These are phyloP conservation scores for Ganoderma resinaceum DNA, from an alignment of 1,284 basidiomycete genomes.

Conservation along the genomic window DNA sequence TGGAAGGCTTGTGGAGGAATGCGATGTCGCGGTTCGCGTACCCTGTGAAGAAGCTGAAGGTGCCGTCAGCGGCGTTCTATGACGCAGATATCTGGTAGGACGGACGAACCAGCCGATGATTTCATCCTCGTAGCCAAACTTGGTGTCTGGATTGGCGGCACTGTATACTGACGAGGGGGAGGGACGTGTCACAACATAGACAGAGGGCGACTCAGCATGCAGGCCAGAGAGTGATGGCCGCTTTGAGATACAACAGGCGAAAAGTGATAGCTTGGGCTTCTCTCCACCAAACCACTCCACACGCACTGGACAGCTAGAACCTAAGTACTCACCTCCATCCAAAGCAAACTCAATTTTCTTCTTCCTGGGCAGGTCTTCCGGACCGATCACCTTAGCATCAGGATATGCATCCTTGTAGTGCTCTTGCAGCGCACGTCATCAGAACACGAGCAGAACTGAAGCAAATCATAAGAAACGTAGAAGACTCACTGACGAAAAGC, in stretches of 20 bases:
- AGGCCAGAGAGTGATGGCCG: not conserved
- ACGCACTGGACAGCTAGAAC: not conserved
- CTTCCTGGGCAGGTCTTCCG: constrained; percentile 56
- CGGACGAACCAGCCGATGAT: constrained; percentile 61
- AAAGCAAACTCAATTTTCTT: constrained; percentile 48
- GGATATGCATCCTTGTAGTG: constrained; percentile 83
- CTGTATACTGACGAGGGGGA: constrained; percentile 2
- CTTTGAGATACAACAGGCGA: not conserved
- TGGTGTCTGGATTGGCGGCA: constrained; percentile 41
- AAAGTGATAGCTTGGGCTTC: not conserved
- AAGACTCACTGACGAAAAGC: constrained; percentile 54
- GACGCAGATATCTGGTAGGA: not conserved
- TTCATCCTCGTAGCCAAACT: constrained; percentile 83
- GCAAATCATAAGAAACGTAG: too few species aligned
- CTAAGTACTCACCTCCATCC: constrained; percentile 61
- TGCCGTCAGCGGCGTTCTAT: not conserved
- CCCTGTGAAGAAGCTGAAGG: constrained; percentile 79
- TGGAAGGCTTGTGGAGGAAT: constrained; percentile 83
- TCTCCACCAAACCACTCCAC: not conserved
- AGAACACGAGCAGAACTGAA: not conserved
- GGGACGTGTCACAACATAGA: not conserved
- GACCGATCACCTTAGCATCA: constrained; percentile 76
- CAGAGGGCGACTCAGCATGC: not conserved
- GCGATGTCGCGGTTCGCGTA: constrained; percentile 89
- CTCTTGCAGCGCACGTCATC: constrained; percentile 43